A percentile compares a stretch with the other conserved stretches of the same genome.
Conservation (phyloP, 1,139 yeast genomes). For the Hemisphaericaspora subhashii region DNA sequence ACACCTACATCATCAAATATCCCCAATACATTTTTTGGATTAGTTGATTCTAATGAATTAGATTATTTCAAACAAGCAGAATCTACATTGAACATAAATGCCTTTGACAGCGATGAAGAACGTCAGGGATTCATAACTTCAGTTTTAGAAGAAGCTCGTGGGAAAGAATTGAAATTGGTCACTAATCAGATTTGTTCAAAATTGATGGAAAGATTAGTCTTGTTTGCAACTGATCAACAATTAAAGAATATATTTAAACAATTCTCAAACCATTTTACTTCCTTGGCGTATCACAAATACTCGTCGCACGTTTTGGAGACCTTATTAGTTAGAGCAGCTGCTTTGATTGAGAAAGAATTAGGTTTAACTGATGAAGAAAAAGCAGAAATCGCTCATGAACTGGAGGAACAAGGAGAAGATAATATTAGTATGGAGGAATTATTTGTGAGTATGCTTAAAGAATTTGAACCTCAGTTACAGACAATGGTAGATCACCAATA, state of each 20-base stretch:
- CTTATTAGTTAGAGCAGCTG: constrained; percentile 71
- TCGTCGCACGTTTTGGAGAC: constrained; percentile 95
- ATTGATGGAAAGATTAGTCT: constrained; percentile 81
- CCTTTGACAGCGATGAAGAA: constrained; percentile 76
- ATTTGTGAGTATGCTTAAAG: constrained; percentile 64
- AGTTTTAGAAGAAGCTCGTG: constrained; percentile 81
- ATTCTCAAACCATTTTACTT: constrained; percentile 69
- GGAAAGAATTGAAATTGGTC: constrained; percentile 88
- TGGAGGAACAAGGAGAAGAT: constrained; percentile 26
- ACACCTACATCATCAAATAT: constrained; percentile 8
- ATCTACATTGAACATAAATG: constrained; percentile 75
- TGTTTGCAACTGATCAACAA: constrained; percentile 64
- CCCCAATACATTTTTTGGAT: constrained; percentile 64
- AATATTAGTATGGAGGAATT: constrained; percentile 55
- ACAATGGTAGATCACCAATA: constrained; percentile 73
- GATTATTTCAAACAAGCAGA: constrained; percentile 94
- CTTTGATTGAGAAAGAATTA: constrained; percentile 70
- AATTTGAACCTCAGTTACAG: constrained; percentile 58
- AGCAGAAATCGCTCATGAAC: constrained; percentile 29
- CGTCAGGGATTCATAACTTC: constrained; percentile 69
- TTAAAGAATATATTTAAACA: constrained; percentile 63
- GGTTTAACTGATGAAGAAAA: constrained; percentile 36
- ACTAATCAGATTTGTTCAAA: constrained; percentile 95
- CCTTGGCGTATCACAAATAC: constrained; percentile 84
- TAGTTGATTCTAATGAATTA: constrained; percentile 78